Conservation (phyloP, 2,329 filamentous ascomycete species). For the Aspergillus pseudoviridinutans region DNA sequence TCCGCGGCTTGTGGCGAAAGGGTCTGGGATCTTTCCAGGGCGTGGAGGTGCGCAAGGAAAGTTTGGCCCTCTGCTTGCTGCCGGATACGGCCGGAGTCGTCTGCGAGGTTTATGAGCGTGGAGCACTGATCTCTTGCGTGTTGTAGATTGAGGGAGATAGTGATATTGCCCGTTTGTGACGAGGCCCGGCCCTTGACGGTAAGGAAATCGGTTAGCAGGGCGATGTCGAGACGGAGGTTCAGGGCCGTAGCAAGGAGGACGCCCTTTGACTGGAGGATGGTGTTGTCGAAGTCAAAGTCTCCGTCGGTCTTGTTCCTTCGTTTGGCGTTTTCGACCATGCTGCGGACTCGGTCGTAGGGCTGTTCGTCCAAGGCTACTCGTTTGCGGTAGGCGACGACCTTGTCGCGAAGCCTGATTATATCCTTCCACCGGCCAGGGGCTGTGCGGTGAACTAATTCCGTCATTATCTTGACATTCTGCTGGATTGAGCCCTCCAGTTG, state of each 20-base stretch:
- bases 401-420: conserved; percentile 24
- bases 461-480: conserved; percentile 23
- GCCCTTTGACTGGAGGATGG: conserved; percentile 35
- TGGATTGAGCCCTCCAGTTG: conserved; percentile 12
- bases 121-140: conserved; percentile 39
- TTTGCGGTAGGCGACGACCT: conserved; percentile 27
- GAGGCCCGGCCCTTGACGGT: conserved; percentile 7
- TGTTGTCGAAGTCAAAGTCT: conserved; percentile 22
- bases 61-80: conserved; percentile 51
- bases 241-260: conserved; percentile 44
- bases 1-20: not conserved
- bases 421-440: conserved; percentile 20
- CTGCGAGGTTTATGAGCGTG: conserved; percentile 39
- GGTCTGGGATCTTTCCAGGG: conserved; percentile 35
- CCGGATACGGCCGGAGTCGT: conserved; percentile 31
- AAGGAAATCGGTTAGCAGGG: conserved; percentile 46
- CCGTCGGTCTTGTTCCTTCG: conserved; percentile 20
- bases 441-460: conserved; percentile 14
- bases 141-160: conserved; percentile 24
- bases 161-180: not conserved
- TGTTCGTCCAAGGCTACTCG: conserved; percentile 37
- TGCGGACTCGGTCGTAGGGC: conserved; percentile 34
- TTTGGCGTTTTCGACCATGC: conserved; percentile 31
- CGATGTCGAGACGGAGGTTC: conserved; percentile 47
- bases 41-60: conserved; percentile 48